Conservation (phyloP, 345 rosid genomes). For the Erysimum cheiranthoides region DNA sequence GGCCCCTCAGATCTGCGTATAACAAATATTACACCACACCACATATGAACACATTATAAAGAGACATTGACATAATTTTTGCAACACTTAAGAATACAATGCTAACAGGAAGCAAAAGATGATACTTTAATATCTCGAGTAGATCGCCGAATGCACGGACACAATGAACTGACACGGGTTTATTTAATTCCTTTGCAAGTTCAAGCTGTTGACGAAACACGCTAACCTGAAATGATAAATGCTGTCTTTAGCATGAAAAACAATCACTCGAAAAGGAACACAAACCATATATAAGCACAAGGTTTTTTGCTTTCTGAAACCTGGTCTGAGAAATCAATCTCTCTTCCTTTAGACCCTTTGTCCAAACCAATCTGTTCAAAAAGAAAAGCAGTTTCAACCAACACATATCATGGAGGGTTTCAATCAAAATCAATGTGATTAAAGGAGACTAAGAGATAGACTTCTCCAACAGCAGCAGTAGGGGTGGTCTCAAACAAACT, state of each 20-base stretch:
- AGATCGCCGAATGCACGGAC: constrained; percentile 91
- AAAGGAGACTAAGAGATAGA: constrained; percentile 31
- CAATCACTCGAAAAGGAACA: not conserved
- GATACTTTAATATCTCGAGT: constrained; percentile 79
- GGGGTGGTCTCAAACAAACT: constrained; percentile 71
- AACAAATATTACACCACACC: constrained; percentile 10
- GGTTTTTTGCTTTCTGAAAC: constrained; percentile 37
- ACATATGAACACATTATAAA: not conserved
- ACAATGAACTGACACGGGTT: constrained; percentile 83
- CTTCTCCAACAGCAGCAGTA: constrained; percentile 95
- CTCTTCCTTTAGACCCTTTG: constrained; percentile 82
- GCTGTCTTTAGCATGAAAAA: constrained; percentile 6
- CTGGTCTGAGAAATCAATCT: constrained; percentile 80
- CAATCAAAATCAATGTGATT: not conserved
- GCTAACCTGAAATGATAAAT: constrained; percentile 50
- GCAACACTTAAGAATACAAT: not conserved
- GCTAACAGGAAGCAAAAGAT: not conserved
- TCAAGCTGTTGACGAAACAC: constrained; percentile 82
- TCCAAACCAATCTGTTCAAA: constrained; percentile 79
- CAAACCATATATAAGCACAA: not conserved
- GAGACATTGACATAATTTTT: not conserved
- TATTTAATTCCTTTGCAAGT: constrained; percentile 83
- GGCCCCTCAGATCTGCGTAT: constrained; percentile 70
- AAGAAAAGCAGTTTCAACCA: constrained; percentile 4
- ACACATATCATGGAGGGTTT: constrained; percentile 3